A percentile compares a stretch with the other conserved stretches of the same genome.
These are phyloP conservation scores for Colletotrichum karsti DNA, from an alignment of 2,329 filamentous ascomycete species.

Conservation along the genomic window DNA sequence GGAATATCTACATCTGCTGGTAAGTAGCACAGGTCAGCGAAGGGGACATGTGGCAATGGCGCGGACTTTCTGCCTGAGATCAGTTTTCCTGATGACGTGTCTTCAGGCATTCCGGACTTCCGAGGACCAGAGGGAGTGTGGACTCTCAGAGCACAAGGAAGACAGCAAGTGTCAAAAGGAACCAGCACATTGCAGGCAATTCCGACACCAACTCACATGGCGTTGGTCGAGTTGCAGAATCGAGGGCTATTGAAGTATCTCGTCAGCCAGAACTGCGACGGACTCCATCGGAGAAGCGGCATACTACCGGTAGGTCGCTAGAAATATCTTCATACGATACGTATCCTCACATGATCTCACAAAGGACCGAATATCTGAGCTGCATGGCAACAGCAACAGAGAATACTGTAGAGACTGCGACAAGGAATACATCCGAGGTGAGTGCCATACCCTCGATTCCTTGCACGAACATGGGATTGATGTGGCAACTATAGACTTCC, in stretches of 20 bases:
- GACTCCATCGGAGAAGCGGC: slow-evolving; percentile 53
- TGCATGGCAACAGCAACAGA: slow-evolving; percentile 57
- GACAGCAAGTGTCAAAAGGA: slow-evolving; percentile 39
- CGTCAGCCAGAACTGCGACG: slow-evolving; percentile 55
- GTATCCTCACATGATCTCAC: not conserved
- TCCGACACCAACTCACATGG: slow-evolving; percentile 56
- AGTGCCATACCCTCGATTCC: not conserved
- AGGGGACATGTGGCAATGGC: too few species aligned
- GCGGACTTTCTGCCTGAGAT: too few species aligned
- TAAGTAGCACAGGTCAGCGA: slow-evolving; percentile 30
- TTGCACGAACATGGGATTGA: not conserved
- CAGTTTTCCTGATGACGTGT: too few species aligned
- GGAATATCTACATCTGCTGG: slow-evolving; percentile 56
- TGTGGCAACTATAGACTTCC: slow-evolving; percentile 46
- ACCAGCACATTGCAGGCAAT: slow-evolving; percentile 51
- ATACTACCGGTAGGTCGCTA: slow-evolving; percentile 48
- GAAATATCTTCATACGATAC: too few species aligned
- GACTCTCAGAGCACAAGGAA: slow-evolving; percentile 53
- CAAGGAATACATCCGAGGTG: slow-evolving; percentile 55
- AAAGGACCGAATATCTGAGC: slow-evolving; percentile 54
- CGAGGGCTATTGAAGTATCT: slow-evolving; percentile 50
- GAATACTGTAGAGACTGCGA: slow-evolving; percentile 53
- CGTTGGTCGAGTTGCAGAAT: slow-evolving; percentile 52
- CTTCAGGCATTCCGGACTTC: slow-evolving; percentile 57
- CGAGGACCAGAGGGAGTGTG: slow-evolving; percentile 55